These are phyloP conservation scores for Dicorynia guianensis DNA, from an alignment of 306 rosid genomes.

Conservation along the genomic window DNA sequence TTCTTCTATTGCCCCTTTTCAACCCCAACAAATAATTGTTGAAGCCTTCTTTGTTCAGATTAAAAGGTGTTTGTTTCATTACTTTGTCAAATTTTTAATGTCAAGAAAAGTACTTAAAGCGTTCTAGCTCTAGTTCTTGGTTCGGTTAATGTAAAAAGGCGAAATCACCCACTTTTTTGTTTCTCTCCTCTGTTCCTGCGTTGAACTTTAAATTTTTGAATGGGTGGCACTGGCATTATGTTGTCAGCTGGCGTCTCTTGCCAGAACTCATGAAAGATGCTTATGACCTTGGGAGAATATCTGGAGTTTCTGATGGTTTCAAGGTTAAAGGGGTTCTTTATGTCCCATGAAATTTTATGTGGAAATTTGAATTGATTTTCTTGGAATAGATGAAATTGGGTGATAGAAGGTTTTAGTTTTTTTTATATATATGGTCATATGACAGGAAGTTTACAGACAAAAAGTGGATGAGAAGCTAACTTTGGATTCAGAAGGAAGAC, in stretches of 20 bases:
- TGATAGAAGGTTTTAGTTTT: not conserved
- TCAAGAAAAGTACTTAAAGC: not conserved
- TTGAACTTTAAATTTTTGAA: no score
- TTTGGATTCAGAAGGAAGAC: conserved; percentile 75
- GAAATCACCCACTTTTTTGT: no score
- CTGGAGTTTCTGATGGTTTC: not conserved
- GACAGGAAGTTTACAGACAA: conserved; percentile 68
- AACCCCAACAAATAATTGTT: not conserved
- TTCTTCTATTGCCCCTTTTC: not conserved
- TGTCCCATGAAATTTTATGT: not conserved
- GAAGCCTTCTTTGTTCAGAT: conserved; percentile 1
- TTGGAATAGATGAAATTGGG: not conserved
- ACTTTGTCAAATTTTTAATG: conserved; percentile 8
- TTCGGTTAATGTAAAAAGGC: not conserved
- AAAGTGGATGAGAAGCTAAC: conserved; percentile 60
- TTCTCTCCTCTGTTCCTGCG: not conserved
- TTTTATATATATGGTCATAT: not conserved
- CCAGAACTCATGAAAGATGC: not conserved
- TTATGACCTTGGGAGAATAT: not conserved
- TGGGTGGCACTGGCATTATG: not conserved
- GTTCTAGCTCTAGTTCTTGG: not conserved
- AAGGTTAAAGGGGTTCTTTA: not conserved
- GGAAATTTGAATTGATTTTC: not conserved
- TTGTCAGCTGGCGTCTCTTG: not conserved
- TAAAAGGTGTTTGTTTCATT: not conserved